Evolutionary conservation across 2,329 filamentous ascomycete genomes (phyloP).

Genomic region (Fusarium sp.): DNA sequence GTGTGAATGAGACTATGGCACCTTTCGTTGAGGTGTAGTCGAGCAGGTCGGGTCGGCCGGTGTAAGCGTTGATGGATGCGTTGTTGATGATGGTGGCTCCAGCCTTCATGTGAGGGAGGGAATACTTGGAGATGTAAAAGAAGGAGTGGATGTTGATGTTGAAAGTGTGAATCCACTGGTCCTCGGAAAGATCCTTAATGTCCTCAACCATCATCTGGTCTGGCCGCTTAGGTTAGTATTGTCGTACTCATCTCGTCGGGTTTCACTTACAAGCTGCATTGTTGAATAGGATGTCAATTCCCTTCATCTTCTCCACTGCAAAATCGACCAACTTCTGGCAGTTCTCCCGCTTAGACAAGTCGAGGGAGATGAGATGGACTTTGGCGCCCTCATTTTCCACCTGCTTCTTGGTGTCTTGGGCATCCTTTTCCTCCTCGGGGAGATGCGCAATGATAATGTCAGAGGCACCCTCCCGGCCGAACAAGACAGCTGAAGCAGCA

Average conservation of each 20-base stretch:
- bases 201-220: conserved; percentile 74
- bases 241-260: neutral
- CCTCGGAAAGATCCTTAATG: conserved; percentile 78
- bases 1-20: conserved; percentile 83
- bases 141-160: conserved; percentile 85
- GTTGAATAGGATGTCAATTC: conserved; percentile 80
- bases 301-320: conserved; percentile 73
- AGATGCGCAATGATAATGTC: conserved; percentile 80
- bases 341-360: conserved; percentile 74
- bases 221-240: conserved; percentile 22
- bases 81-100: conserved; percentile 88
- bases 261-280: conserved; percentile 75
- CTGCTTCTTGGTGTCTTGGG: conserved; percentile 77
- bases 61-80: conserved; percentile 85
- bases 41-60: conserved; percentile 82
- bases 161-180: conserved; percentile 85
- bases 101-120: conserved; percentile 78
- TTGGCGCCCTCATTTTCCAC: conserved; percentile 76
- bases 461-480: conserved; percentile 80
- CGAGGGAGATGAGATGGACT: conserved; percentile 72
- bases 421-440: conserved; percentile 81
- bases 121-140: conserved; percentile 85
- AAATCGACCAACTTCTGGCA: conserved; percentile 78
- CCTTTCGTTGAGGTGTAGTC: conserved; percentile 87
- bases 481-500: conserved; percentile 79